A percentile compares a stretch with the other conserved stretches of the same genome.
Conservation (phyloP, 352 stramenopile genomes). For the Aphanomyces cochlioides region DNA sequence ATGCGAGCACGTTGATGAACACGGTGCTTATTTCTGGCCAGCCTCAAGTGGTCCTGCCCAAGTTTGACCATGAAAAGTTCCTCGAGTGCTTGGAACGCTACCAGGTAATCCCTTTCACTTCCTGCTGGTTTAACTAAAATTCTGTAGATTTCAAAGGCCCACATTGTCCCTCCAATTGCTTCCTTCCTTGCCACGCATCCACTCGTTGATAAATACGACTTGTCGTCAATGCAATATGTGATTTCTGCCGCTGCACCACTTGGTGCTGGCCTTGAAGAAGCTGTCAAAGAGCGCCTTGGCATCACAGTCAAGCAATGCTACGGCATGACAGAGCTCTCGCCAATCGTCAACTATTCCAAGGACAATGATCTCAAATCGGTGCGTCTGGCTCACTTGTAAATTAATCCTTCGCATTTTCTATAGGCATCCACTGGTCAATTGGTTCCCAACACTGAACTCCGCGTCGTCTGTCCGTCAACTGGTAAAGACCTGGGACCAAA, state of each 20-base stretch:
- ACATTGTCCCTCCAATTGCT: conserved; percentile 76
- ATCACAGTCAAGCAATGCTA: conserved; percentile 50
- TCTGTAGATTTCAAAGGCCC: conserved; percentile 36
- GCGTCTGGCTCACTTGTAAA: conserved; percentile 38
- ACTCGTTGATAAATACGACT: conserved; percentile 64
- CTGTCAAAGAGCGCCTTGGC: conserved; percentile 57
- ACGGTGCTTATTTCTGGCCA: conserved; percentile 73
- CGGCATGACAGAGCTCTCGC: conserved; percentile 62
- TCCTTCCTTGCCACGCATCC: conserved; percentile 58
- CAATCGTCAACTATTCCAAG: conserved; percentile 34
- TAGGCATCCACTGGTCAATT: conserved; percentile 36
- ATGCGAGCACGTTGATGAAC: conserved; percentile 83
- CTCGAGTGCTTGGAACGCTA: conserved; percentile 69
- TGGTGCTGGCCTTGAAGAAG: conserved; percentile 55
- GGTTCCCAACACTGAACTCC: conserved; percentile 40
- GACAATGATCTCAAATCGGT: conserved; percentile 9
- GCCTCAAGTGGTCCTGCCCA: conserved; percentile 80
- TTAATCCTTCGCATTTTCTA: conserved; percentile 35
- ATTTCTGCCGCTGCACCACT: conserved; percentile 79
- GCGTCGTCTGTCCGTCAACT: conserved; percentile 50
- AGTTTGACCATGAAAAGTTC: conserved; percentile 89
- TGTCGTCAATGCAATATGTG: conserved; percentile 59
- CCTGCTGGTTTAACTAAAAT: neutral
- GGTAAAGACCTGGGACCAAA: conserved; percentile 43
- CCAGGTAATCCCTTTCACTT: conserved; percentile 32